A percentile compares a stretch with the other conserved stretches of the same genome.
Conservation (phyloP, 23 red algal genomes). For the Gracilaria gracilis region DNA sequence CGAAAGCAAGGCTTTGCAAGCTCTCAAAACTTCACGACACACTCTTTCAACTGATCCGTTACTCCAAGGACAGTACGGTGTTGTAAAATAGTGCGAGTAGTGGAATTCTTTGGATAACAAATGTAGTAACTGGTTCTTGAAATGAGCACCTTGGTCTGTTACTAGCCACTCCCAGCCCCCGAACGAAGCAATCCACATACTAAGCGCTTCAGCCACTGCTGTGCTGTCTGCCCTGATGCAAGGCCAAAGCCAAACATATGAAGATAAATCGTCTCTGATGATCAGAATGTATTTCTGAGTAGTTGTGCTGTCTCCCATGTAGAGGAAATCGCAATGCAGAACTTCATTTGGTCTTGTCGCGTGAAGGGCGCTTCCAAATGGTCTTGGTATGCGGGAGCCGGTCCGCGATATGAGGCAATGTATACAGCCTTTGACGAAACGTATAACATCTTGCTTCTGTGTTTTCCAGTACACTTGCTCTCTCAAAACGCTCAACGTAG, state of each 20-base stretch:
- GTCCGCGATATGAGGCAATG: constrained; percentile 17
- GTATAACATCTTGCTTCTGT: not conserved
- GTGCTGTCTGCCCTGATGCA: not conserved
- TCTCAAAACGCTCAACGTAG: not conserved
- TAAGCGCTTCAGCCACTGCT: not conserved
- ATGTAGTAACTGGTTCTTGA: constrained; percentile 22
- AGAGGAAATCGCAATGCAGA: too few species aligned
- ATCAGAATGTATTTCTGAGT: too few species aligned
- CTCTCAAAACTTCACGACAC: not conserved
- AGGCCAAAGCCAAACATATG: constrained; percentile 31
- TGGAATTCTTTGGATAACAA: not conserved
- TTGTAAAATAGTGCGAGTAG: constrained; percentile 16
- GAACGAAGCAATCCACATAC: constrained; percentile 29
- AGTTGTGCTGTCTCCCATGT: too few species aligned
- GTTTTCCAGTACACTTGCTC: constrained; percentile 37
- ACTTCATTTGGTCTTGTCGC: too few species aligned
- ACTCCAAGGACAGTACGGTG: constrained; percentile 41
- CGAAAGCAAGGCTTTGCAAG: not conserved
- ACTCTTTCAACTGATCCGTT: constrained; percentile 33
- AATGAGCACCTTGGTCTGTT: constrained; percentile 38
- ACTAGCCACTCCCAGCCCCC: constrained; percentile 11
- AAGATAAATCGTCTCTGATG: not conserved
- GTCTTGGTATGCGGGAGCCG: not conserved
- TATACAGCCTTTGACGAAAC: constrained; percentile 32
- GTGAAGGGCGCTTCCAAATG: too few species aligned